Percentiles rank a stretch among this genome's conserved stretches.
These are phyloP conservation scores for Russula abietina DNA, from an alignment of 768 basidiomycete genomes.

Conservation along the genomic window DNA sequence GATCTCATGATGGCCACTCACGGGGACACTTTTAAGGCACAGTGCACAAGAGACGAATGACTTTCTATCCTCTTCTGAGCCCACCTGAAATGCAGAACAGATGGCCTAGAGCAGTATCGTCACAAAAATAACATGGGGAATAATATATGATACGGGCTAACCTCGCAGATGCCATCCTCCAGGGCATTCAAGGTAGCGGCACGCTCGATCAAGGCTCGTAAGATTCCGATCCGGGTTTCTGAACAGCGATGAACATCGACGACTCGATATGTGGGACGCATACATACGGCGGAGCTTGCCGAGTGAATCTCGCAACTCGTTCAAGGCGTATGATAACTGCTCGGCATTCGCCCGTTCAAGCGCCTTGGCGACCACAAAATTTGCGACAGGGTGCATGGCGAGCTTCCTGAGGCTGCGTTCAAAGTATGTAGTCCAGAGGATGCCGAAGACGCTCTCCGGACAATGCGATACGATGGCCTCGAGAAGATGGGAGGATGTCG, in stretches of 20 bases:
- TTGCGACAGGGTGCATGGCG: slow-evolving; percentile 84
- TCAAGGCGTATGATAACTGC: slow-evolving; percentile 49
- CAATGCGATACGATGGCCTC: slow-evolving; percentile 68
- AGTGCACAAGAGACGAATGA: slow-evolving; percentile 20
- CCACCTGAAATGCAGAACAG: slow-evolving; percentile 16
- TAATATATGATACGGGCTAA: background rate
- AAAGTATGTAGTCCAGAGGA: slow-evolving; percentile 78
- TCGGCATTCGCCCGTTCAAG: slow-evolving; percentile 53
- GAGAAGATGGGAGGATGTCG: slow-evolving; percentile 85
- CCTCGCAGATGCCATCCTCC: slow-evolving; percentile 24
- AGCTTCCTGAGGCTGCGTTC: slow-evolving; percentile 63
- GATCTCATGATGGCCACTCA: background rate
- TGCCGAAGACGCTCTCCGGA: slow-evolving; percentile 52
- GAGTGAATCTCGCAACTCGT: slow-evolving; percentile 57
- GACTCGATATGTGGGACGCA: background rate
- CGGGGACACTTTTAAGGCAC: slow-evolving; percentile 13
- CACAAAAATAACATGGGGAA: background rate
- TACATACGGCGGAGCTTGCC: slow-evolving; percentile 65
- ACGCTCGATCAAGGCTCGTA: slow-evolving; percentile 72
- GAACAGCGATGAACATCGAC: slow-evolving; percentile 36
- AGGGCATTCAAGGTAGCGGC: slow-evolving; percentile 32
- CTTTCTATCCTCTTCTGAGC: slow-evolving; percentile 19
- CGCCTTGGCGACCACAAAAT: slow-evolving; percentile 85
- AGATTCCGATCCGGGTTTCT: slow-evolving; percentile 66
- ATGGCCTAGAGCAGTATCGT: slow-evolving; percentile 27